These are phyloP conservation scores for Umbelopsis vinacea DNA, from an alignment of 192 early-diverging fungal species.

Conservation along the genomic window DNA sequence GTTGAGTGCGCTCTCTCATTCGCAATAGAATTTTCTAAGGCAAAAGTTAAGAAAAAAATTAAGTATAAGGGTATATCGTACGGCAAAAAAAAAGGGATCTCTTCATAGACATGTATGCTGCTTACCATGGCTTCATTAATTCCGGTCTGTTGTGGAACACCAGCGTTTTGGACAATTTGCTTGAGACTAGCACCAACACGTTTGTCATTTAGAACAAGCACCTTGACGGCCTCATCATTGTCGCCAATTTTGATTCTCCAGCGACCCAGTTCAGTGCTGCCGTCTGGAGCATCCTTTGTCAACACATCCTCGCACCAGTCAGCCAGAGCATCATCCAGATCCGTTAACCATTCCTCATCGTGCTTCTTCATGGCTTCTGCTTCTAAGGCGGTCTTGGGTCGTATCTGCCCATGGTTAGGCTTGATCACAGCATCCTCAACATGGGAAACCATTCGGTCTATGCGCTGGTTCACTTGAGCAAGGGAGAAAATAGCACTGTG, in stretches of 20 bases:
- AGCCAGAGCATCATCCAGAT: constrained; percentile 40
- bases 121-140: constrained; percentile 42
- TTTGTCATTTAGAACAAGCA: constrained; percentile 44
- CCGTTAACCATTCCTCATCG: constrained; percentile 39
- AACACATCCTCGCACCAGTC: constrained; percentile 43
- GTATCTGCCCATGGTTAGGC: not conserved
- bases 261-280: constrained; percentile 31
- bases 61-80: no score
- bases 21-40: constrained; percentile 34
- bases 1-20: constrained; percentile 44
- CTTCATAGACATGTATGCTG: not conserved
- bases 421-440: constrained; percentile 26
- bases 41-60: not conserved
- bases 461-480: constrained; percentile 31
- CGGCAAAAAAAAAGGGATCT: not conserved
- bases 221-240: constrained; percentile 44
- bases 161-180: constrained; percentile 41
- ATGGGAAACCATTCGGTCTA: constrained; percentile 32
- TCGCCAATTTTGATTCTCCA: constrained; percentile 42
- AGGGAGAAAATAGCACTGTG: constrained; percentile 36
- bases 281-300: constrained; percentile 13
- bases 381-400: not conserved
- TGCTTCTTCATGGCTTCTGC: constrained; percentile 15
- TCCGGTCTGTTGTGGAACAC: constrained; percentile 41
- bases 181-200: constrained; percentile 28